Base-by-base conservation (phyloP, 169 alveolate species). In the Besnoitia besnoiti region DNA sequence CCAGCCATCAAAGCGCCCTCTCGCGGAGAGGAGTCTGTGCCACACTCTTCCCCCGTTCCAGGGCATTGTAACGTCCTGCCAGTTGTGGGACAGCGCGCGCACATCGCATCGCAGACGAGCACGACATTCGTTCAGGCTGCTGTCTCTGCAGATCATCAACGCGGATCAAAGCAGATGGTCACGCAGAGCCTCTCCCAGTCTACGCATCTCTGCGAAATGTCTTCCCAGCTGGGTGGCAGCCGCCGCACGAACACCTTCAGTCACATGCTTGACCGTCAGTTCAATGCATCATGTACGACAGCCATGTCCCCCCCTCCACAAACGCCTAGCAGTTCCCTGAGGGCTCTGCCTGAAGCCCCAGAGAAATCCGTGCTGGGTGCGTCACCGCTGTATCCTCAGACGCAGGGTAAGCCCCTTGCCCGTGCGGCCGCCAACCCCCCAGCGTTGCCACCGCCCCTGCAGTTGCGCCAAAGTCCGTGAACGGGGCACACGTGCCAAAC, bases 81-180 rank as follows among this genome's bases (percentile, higher is more conserved):
- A 10, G 82, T 24, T 39, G 82, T 30, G 44, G 46, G 47, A 4
- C 82, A 73, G 44, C 82, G 82, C 14, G n/a, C 82, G 46, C 82
- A 73, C 44, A 24, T 73, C 12, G n/a, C 46, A 27, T 73, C 82
- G 3, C 82, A 73, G 46, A 42, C 82, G 44, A 30, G 24, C 30
- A 19, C 61, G 0, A 39, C 87, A 24, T 77, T 77, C 47, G 87
- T 77, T 4, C 87, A 77, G 59, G 87, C 87, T 27, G 87, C 61
- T 3, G 59, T 42, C 1, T 77, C 55, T 0, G 59, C 30, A 77
- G 87, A 77, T 21, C 80, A 67, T 14, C 80, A 1, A 24, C 50
- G 87, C n/a, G 87, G 87, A 14, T 77, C 61, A 19, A 77, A 77
- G 35, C 87, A 77, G 87, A 77, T 77, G 87, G 87, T 77, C 12